Conservation (phyloP, 371 early-diverging fungal genomes). For the Mucor mucedo region DNA sequence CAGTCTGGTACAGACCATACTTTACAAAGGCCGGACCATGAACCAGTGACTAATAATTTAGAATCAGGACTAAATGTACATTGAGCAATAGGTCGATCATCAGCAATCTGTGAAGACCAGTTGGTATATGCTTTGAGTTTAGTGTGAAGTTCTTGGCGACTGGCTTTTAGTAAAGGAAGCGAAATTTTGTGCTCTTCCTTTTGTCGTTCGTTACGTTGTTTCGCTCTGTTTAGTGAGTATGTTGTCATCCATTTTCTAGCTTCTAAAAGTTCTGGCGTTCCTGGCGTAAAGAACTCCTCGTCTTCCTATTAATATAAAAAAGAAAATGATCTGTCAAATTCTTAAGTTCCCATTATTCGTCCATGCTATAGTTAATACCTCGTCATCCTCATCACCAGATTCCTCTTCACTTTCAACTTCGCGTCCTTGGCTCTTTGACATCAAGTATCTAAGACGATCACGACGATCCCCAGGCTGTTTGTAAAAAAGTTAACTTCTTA, state of each 20-base stretch:
- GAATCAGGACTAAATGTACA: slow-evolving; percentile 85
- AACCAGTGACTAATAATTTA: slow-evolving; percentile 77
- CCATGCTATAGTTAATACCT: slow-evolving; percentile 32
- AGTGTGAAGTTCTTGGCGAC: slow-evolving; percentile 79
- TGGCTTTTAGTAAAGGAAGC: slow-evolving; percentile 71
- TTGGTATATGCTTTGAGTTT: slow-evolving; percentile 73
- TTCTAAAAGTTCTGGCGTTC: slow-evolving; percentile 69
- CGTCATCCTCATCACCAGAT: slow-evolving; percentile 51
- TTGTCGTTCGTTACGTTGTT: slow-evolving; percentile 71
- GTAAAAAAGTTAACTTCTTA: not conserved
- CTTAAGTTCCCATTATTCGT: not conserved
- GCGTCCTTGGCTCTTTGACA: slow-evolving; percentile 63
- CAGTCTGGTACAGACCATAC: slow-evolving; percentile 87
- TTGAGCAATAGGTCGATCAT: slow-evolving; percentile 87
- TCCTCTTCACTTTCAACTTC: slow-evolving; percentile 57
- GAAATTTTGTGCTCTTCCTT: slow-evolving; percentile 72
- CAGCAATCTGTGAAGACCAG: slow-evolving; percentile 87
- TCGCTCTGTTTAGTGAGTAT: slow-evolving; percentile 81
- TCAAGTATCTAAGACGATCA: slow-evolving; percentile 77
- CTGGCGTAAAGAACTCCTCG: slow-evolving; percentile 91
- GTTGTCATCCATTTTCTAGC: slow-evolving; percentile 77
- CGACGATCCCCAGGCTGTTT: slow-evolving; percentile 86
- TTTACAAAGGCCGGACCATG: slow-evolving; percentile 86
- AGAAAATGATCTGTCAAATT: not conserved
- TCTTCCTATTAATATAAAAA: slow-evolving; percentile 26